Evolutionary conservation across 2,329 filamentous ascomycete genomes (phyloP).

Genomic region (Sphaceloma murrayae): DNA sequence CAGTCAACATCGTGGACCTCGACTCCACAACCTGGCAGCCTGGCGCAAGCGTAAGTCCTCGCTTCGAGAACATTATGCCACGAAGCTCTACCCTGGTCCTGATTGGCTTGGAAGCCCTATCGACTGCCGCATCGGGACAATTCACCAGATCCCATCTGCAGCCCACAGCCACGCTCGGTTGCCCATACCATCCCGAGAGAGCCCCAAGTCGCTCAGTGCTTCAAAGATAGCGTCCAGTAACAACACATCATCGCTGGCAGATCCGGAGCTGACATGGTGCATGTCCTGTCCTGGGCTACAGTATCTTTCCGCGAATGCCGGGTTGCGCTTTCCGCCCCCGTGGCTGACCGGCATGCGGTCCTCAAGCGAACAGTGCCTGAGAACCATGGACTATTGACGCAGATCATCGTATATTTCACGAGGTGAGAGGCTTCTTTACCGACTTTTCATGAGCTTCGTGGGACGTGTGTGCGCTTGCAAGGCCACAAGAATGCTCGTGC

Average conservation of each 20-base stretch:
- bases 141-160: constrained; percentile 4
- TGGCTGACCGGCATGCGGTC: constrained; percentile 4
- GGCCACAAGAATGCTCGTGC: too few relatives aligned
- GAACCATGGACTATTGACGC: constrained; percentile 6
- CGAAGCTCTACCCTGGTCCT: background rate
- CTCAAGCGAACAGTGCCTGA: background rate
- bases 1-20: too few relatives aligned
- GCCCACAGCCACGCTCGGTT: constrained; percentile 9
- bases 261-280: too few relatives aligned
- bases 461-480: background rate
- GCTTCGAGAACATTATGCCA: constrained; percentile 3
- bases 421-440: constrained; percentile 2
- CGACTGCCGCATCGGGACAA: constrained; percentile 8
- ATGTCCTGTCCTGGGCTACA: background rate
- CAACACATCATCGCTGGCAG: background rate
- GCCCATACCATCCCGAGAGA: background rate
- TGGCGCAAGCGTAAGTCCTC: constrained; percentile 2
- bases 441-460: background rate
- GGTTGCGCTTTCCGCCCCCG: too few relatives aligned
- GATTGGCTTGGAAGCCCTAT: constrained; percentile 9
- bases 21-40: too few relatives aligned
- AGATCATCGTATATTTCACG: constrained; percentile 7
- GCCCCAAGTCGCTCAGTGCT: background rate
- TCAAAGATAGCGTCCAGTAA: constrained; percentile 1
- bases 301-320: background rate